Evolutionary conservation across 345 rosid genomes (phyloP).

Genomic region (Citrus sp.): DNA sequence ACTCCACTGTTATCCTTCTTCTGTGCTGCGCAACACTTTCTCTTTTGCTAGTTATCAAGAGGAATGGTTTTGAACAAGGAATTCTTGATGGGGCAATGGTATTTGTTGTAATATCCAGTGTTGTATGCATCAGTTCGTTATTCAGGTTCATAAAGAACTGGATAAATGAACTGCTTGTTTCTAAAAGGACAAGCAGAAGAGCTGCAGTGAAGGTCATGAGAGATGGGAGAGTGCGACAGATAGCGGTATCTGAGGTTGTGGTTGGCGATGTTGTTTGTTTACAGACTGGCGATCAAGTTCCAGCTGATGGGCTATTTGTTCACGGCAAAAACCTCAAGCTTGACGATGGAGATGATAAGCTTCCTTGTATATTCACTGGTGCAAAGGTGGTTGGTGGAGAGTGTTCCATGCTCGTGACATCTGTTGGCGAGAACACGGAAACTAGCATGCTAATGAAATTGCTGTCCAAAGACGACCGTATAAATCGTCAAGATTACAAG

Average conservation of each 20-base stretch:
- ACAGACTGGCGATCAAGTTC: background rate
- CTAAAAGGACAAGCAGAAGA: background rate
- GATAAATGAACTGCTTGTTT: background rate
- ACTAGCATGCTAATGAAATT: background rate
- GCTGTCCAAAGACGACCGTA: too few relatives aligned
- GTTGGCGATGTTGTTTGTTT: background rate
- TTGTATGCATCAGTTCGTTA: background rate
- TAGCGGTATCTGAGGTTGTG: background rate
- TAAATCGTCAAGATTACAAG: background rate
- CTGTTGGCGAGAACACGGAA: slow-evolving; percentile 1
- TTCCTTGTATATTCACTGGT: background rate
- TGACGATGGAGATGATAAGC: background rate
- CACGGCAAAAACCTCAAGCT: background rate
- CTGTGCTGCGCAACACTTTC: background rate
- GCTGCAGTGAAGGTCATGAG: background rate
- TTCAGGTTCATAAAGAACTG: background rate
- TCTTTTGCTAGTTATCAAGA: background rate
- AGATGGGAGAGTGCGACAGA: background rate
- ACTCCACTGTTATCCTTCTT: background rate
- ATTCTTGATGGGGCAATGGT: background rate
- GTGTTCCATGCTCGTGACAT: background rate
- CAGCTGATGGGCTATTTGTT: background rate
- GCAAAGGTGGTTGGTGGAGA: slow-evolving; percentile 2
- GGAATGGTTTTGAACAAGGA: background rate
- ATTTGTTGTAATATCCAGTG: background rate